These are phyloP conservation scores for Tolypocladium ovalisporum DNA, from an alignment of 2,329 filamentous ascomycete genomes.

Conservation along the genomic window DNA sequence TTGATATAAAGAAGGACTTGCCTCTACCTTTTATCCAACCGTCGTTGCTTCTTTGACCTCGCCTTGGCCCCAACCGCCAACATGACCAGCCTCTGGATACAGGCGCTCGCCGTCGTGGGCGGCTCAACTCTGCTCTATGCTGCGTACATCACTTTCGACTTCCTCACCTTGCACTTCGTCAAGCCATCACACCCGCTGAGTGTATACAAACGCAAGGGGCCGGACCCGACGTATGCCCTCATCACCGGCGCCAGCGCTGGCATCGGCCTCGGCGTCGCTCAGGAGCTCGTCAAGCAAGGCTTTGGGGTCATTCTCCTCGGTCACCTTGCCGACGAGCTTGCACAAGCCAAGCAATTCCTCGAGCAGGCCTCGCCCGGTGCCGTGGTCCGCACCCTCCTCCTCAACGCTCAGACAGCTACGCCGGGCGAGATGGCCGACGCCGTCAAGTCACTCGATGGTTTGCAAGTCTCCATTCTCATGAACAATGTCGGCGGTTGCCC, in stretches of 20 bases:
- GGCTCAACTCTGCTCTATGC: conserved; percentile 6
- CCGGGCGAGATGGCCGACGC: conserved; percentile 13
- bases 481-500: conserved; percentile 21
- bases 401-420: conserved; percentile 16
- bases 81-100: neutral
- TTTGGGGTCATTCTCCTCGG: conserved; percentile 23
- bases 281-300: conserved; percentile 18
- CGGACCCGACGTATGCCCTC: conserved; percentile 15
- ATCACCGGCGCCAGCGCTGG: conserved; percentile 23
- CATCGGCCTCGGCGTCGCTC: conserved; percentile 21
- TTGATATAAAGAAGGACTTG: too few species aligned
- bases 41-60: neutral
- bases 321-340: conserved; percentile 16
- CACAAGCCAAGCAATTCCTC: conserved; percentile 12
- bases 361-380: conserved; percentile 8
- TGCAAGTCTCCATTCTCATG: conserved; percentile 19
- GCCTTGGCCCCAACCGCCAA: neutral
- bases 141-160: conserved; percentile 2
- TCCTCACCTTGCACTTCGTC: conserved; percentile 9
- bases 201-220: conserved; percentile 11
- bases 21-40: too few species aligned
- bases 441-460: conserved; percentile 6
- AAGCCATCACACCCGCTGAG: conserved; percentile 9
- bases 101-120: conserved; percentile 7
- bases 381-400: conserved; percentile 16